Evolutionary conservation across 805 yeast species (phyloP).

Genomic region (Suhomyces sp.): DNA sequence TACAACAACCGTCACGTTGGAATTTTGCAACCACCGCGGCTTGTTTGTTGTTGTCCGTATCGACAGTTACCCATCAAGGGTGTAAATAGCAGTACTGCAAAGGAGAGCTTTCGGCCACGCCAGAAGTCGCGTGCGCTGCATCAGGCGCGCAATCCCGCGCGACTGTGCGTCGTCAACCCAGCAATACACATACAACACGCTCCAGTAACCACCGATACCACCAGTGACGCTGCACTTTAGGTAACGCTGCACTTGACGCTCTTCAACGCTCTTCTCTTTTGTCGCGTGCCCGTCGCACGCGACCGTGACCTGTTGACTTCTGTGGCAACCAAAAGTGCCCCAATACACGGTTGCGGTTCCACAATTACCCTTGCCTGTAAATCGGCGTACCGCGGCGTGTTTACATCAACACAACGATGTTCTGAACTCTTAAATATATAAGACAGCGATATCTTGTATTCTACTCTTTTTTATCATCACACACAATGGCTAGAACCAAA

Average conservation of each 20-base stretch:
- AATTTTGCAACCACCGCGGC: background rate
- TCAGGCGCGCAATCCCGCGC: background rate
- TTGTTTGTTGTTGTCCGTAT: conserved; percentile 1
- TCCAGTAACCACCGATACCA: background rate
- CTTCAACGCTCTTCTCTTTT: background rate
- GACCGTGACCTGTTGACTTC: background rate
- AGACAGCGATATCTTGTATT: background rate
- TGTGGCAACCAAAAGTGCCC: background rate
- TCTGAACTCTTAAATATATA: too few species aligned
- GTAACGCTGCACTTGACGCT: too few species aligned
- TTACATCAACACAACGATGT: too few species aligned
- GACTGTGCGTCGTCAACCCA: background rate
- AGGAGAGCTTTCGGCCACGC: conserved; percentile 2
- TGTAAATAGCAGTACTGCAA: conserved; percentile 6
- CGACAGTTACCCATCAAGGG: conserved; percentile 6
- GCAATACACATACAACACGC: background rate
- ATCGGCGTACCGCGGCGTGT: background rate
- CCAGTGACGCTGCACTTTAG: background rate
- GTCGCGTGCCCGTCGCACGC: background rate
- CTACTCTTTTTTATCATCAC: background rate
- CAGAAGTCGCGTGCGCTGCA: conserved; percentile 5
- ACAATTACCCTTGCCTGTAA: background rate
- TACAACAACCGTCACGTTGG: background rate
- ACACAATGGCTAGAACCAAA: conserved; percentile 83
- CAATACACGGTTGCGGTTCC: background rate